phyloP scores from a whole-genome alignment of 2,329 filamentous ascomycete genomes.

The Aspergillus aculeatus region DNA sequence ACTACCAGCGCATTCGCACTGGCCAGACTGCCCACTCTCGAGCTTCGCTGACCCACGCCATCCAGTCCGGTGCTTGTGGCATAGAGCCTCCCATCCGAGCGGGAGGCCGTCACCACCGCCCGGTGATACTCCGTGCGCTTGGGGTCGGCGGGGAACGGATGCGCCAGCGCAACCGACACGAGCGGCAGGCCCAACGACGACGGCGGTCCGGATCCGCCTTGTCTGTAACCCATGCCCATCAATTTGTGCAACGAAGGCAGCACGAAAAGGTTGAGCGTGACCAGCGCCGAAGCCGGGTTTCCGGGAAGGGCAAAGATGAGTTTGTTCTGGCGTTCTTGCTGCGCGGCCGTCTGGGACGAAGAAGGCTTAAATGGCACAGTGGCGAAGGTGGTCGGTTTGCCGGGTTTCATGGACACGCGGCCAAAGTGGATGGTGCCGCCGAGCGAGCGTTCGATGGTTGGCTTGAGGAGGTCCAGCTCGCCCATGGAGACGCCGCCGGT shows the following conservation, averaged over 20 bases:
- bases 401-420: constrained; percentile 94
- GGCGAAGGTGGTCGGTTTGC: constrained; percentile 96
- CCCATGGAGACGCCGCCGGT: constrained; percentile 97
- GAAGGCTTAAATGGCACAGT: constrained; percentile 67
- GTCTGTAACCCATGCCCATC: constrained; percentile 56
- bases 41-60: constrained; percentile 69
- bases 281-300: constrained; percentile 88
- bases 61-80: constrained; percentile 77
- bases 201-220: background rate
- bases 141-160: constrained; percentile 73
- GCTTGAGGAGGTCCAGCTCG: constrained; percentile 93
- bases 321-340: constrained; percentile 61
- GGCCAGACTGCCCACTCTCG: constrained; percentile 81
- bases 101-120: constrained; percentile 66
- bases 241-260: constrained; percentile 79
- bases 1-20: constrained; percentile 85
- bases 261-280: constrained; percentile 92
- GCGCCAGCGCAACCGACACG: constrained; percentile 68
- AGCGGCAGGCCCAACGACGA: constrained; percentile 62
- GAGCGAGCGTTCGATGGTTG: constrained; percentile 85
- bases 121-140: constrained; percentile 84
- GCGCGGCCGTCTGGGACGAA: constrained; percentile 36
- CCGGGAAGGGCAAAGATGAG: constrained; percentile 88
- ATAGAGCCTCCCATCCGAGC: constrained; percentile 63
- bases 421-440: constrained; percentile 96